These are phyloP conservation scores for Castanea mollissima DNA, from an alignment of 306 rosid species.

Conservation along the genomic window DNA sequence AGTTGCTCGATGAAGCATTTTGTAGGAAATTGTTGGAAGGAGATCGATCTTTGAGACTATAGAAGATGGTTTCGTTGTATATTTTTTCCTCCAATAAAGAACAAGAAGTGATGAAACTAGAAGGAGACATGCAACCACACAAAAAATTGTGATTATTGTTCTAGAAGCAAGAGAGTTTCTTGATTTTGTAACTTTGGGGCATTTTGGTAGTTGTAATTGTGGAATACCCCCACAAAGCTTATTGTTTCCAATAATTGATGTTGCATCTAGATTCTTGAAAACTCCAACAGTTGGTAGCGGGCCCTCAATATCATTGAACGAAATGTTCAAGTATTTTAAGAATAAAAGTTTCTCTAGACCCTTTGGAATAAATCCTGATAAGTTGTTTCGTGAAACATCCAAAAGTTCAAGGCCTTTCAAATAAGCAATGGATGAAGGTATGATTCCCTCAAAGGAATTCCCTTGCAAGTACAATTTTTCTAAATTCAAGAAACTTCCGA, in stretches of 20 bases:
- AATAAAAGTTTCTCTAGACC: slow-evolving; percentile 1
- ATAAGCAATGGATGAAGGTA: slow-evolving; percentile 38
- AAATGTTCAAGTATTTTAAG: slow-evolving; percentile 28
- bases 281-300: slow-evolving; percentile 33
- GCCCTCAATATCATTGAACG: slow-evolving; percentile 41
- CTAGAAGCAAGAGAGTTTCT: neutral
- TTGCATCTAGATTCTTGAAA: slow-evolving; percentile 21
- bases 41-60: neutral
- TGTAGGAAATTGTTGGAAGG: slow-evolving; percentile 12
- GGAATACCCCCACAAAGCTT: slow-evolving; percentile 21
- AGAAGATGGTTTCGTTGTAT: neutral
- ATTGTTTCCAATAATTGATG: neutral
- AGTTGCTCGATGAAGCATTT: slow-evolving; percentile 18
- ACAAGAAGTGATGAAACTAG: neutral
- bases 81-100: neutral
- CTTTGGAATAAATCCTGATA: slow-evolving; percentile 34
- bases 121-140: slow-evolving; percentile 5
- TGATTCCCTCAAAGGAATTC: slow-evolving; percentile 12
- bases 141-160: neutral
- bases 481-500: slow-evolving; percentile 22
- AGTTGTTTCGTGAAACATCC: slow-evolving; percentile 30
- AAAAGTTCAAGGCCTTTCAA: slow-evolving; percentile 23
- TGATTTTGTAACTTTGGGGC: slow-evolving; percentile 2
- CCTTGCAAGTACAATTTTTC: slow-evolving; percentile 28
- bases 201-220: neutral